Conservation (phyloP, 257 asterid genomes). For the Gentiana dahurica region DNA sequence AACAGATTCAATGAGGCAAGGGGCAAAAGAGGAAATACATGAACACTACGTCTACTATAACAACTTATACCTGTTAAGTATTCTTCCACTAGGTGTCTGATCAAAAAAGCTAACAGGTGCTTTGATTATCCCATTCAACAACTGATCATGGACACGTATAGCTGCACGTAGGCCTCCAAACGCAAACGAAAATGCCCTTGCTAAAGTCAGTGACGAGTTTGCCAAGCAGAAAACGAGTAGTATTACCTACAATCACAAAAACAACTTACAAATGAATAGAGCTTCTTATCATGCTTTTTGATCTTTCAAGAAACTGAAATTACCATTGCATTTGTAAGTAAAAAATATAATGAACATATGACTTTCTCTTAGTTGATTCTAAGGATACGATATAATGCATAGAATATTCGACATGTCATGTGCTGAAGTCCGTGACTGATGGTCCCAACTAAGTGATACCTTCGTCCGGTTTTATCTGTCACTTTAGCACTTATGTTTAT, state of each 20-base stretch:
- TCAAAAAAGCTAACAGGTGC: conserved; percentile 79
- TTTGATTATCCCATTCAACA: conserved; percentile 52
- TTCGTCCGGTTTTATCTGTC: too few relatives aligned
- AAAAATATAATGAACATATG: too few relatives aligned
- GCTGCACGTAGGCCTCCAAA: conserved; percentile 93
- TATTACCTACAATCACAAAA: conserved; percentile 36
- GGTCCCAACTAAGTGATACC: too few relatives aligned
- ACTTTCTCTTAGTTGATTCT: too few relatives aligned
- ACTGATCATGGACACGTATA: conserved; percentile 50
- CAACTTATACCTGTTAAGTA: conserved; percentile 65
- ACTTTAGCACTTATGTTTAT: too few relatives aligned
- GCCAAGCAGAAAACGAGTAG: conserved; percentile 65
- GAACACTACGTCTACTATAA: conserved; percentile 4
- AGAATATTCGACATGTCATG: too few relatives aligned
- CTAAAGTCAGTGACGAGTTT: conserved; percentile 66
- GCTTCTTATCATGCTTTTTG: too few relatives aligned
- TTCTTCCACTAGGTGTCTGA: conserved; percentile 87
- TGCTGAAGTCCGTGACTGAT: too few relatives aligned
- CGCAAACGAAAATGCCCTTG: conserved; percentile 86
- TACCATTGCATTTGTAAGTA: too few relatives aligned
- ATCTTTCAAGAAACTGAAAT: too few relatives aligned
- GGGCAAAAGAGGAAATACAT: not conserved
- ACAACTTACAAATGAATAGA: not conserved
- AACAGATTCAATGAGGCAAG: not conserved
- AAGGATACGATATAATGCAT: too few relatives aligned